A percentile compares a stretch with the other conserved stretches of the same genome.
These are phyloP conservation scores for Thymus quinquecostatus DNA, from an alignment of 257 asterid species.

Conservation along the genomic window DNA sequence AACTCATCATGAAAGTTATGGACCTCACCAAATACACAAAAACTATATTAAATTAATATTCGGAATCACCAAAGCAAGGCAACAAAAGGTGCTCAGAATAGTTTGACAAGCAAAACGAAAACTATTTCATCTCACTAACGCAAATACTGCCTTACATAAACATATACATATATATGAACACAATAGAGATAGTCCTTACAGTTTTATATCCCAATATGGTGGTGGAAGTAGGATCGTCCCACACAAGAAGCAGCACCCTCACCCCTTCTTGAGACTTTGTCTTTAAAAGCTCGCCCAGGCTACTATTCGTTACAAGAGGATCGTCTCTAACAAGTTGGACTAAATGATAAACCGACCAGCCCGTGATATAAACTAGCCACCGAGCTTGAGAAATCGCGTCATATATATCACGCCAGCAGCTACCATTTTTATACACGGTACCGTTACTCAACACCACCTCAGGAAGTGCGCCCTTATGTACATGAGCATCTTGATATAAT, in stretches of 20 bases:
- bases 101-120: background rate
- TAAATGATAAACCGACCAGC: slow-evolving; percentile 89
- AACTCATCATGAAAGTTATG: too few species aligned
- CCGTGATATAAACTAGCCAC: slow-evolving; percentile 74
- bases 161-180: background rate
- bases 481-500: slow-evolving; percentile 92
- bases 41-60: too few species aligned
- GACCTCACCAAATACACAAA: too few species aligned
- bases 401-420: slow-evolving; percentile 84
- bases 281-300: slow-evolving; percentile 79
- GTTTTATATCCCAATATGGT: slow-evolving; percentile 83
- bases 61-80: too few species aligned
- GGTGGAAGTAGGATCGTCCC: slow-evolving; percentile 97
- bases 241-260: slow-evolving; percentile 79
- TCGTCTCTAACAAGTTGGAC: slow-evolving; percentile 79
- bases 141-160: slow-evolving; percentile 2
- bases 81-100: background rate
- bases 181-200: slow-evolving; percentile 50
- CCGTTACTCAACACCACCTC: slow-evolving; percentile 53
- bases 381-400: slow-evolving; percentile 76
- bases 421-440: slow-evolving; percentile 46
- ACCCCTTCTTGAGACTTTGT: slow-evolving; percentile 93
- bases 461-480: slow-evolving; percentile 54
- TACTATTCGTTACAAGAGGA: slow-evolving; percentile 39
- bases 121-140: slow-evolving; percentile 1